Percentiles rank a stretch among this genome's conserved stretches.
phyloP scores from a whole-genome alignment of 1,284 basidiomycete genomes.

The Fistulinella cinereoalba region DNA sequence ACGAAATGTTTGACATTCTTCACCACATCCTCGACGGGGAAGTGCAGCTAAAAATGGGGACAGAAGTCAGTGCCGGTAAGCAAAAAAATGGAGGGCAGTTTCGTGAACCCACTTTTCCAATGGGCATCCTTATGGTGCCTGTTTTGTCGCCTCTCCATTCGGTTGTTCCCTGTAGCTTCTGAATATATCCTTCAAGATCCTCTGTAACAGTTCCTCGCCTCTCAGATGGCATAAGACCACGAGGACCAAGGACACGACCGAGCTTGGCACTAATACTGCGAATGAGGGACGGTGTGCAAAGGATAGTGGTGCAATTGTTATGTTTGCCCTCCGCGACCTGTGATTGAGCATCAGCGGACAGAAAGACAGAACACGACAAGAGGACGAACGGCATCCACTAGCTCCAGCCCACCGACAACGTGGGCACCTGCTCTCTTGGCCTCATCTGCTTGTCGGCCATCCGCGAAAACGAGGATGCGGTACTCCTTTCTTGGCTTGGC shows the following conservation, averaged over 20 bases:
- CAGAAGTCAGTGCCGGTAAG: slow-evolving; percentile 5
- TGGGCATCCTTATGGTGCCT: slow-evolving; percentile 80
- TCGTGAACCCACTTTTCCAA: slow-evolving; percentile 55
- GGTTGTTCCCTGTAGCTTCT: slow-evolving; percentile 75
- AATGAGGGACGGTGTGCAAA: slow-evolving; percentile 82
- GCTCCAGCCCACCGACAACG: slow-evolving; percentile 81
- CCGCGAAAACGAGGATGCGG: slow-evolving; percentile 84
- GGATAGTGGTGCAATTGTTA: slow-evolving; percentile 71
- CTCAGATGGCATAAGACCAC: slow-evolving; percentile 93
- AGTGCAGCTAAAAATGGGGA: slow-evolving; percentile 55
- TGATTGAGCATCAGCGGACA: slow-evolving; percentile 3
- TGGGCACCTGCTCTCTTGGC: slow-evolving; percentile 82
- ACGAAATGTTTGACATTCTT: slow-evolving; percentile 82
- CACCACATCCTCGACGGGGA: slow-evolving; percentile 71
- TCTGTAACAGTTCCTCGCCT: slow-evolving; percentile 93
- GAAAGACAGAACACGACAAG: slow-evolving; percentile 1
- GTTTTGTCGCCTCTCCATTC: slow-evolving; percentile 93
- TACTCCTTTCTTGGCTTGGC: slow-evolving; percentile 70
- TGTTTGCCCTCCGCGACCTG: slow-evolving; percentile 68
- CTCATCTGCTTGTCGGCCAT: slow-evolving; percentile 72
- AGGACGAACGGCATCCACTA: slow-evolving; percentile 71
- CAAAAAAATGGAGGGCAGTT: no score
- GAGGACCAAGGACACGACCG: slow-evolving; percentile 88
- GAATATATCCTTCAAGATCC: slow-evolving; percentile 79
- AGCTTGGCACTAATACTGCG: slow-evolving; percentile 77